Conservation (phyloP, 176 grass and related monocot genomes). For the Avena sativa region DNA sequence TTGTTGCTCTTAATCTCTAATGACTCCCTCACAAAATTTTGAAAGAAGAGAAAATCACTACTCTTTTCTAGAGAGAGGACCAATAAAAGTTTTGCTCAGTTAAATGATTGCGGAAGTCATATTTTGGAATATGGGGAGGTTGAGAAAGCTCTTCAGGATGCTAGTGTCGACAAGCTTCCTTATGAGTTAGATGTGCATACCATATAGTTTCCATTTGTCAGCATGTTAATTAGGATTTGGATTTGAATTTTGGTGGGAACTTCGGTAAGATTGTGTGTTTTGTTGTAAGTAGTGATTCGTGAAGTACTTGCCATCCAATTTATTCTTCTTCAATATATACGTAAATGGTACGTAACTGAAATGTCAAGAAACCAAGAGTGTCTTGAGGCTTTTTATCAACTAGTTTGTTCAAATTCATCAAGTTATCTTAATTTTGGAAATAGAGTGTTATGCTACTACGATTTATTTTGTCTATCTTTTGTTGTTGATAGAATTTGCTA, state of each 20-base stretch:
- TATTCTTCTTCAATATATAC: constrained; percentile 27
- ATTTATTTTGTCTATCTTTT: constrained; percentile 17
- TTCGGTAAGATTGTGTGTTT: background rate
- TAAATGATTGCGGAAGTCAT: constrained; percentile 15
- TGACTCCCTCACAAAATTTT: constrained; percentile 18
- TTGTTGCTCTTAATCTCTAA: constrained; percentile 25
- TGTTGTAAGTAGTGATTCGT: constrained; percentile 14
- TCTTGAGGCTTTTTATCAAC: constrained; percentile 17
- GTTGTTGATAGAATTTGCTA: constrained; percentile 12
- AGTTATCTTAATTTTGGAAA: constrained; percentile 21
- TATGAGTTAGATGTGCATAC: constrained; percentile 29
- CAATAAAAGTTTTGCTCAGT: constrained; percentile 11
- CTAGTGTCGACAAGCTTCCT: background rate
- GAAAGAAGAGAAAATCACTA: background rate
- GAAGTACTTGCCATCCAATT: constrained; percentile 11
- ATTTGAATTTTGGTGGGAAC: constrained; percentile 14
- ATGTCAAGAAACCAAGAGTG: constrained; percentile 20
- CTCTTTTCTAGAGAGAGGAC: constrained; percentile 41
- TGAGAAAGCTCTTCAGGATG: constrained; percentile 20
- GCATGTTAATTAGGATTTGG: constrained; percentile 12
- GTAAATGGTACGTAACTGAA: constrained; percentile 26
- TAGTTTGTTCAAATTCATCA: constrained; percentile 37
- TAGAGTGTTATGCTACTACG: constrained; percentile 10
- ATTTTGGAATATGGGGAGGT: constrained; percentile 23
- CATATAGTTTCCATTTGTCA: constrained; percentile 6